These are phyloP conservation scores for Jatropha podagrica DNA, from an alignment of 441 rosid species.

Conservation along the genomic window DNA sequence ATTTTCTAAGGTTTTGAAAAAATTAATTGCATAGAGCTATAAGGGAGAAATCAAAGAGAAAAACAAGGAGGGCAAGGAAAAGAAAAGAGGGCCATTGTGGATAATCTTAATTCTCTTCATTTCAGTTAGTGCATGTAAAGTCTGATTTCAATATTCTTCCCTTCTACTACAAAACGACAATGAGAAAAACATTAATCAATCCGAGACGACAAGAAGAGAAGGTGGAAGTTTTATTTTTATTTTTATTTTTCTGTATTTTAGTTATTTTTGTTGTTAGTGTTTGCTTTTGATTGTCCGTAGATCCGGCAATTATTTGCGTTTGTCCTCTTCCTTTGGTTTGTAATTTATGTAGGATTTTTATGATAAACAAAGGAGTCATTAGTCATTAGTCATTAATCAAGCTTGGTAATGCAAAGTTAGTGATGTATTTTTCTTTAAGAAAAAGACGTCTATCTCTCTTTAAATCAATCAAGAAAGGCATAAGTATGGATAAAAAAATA, in stretches of 20 bases:
- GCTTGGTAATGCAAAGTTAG: slow-evolving; percentile 14
- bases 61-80: slow-evolving; percentile 21
- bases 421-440: slow-evolving; percentile 9
- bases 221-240: background rate
- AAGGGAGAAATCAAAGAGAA: slow-evolving; percentile 38
- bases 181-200: slow-evolving; percentile 19
- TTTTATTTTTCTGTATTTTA: background rate
- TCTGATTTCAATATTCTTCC: slow-evolving; percentile 21
- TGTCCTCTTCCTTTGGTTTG: slow-evolving; percentile 34
- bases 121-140: slow-evolving; percentile 24
- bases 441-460: slow-evolving; percentile 8
- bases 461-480: background rate
- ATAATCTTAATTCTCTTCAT: slow-evolving; percentile 26
- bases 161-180: slow-evolving; percentile 26
- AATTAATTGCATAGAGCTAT: no score
- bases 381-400: slow-evolving; percentile 16
- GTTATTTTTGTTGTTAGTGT: slow-evolving; percentile 17
- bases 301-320: slow-evolving; percentile 44
- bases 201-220: slow-evolving; percentile 9
- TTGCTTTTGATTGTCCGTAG: slow-evolving; percentile 34
- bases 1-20: slow-evolving; percentile 20
- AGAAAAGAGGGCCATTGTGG: slow-evolving; percentile 2
- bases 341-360: slow-evolving; percentile 18
- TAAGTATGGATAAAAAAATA: background rate
- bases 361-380: slow-evolving; percentile 11